Conservation (phyloP, 2,329 filamentous ascomycete species). For the Cadophora sp. region DNA sequence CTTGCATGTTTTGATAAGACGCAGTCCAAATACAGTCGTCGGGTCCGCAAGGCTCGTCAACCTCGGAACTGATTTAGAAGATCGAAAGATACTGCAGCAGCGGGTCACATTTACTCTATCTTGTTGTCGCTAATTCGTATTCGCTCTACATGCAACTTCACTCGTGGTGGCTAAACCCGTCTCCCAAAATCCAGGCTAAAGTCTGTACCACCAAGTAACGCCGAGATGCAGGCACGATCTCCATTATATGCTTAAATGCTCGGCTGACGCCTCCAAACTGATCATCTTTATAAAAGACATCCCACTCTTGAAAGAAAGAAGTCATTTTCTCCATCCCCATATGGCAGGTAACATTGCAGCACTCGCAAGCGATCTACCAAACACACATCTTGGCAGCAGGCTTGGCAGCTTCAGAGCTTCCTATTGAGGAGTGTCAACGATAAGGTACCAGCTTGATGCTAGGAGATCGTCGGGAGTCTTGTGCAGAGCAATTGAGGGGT, state of each 20-base stretch:
- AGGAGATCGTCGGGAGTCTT: slow-evolving; percentile 7
- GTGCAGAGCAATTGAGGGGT: slow-evolving; percentile 7
- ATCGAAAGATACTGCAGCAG: neutral
- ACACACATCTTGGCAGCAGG: slow-evolving; percentile 3
- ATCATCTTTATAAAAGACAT: neutral
- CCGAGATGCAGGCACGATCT: slow-evolving; percentile 8
- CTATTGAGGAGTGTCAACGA: slow-evolving; percentile 5
- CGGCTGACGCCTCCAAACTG: neutral
- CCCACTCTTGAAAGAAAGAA: neutral
- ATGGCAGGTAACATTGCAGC: slow-evolving; percentile 8
- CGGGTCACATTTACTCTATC: neutral
- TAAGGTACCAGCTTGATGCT: slow-evolving; percentile 8
- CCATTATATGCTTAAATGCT: slow-evolving; percentile 3
- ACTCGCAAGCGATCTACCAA: slow-evolving; percentile 2
- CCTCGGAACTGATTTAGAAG: too few species aligned
- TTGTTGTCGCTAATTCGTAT: neutral
- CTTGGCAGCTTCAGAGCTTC: slow-evolving; percentile 14
- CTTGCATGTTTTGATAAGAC: too few species aligned
- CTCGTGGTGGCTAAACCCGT: neutral
- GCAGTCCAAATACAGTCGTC: too few species aligned
- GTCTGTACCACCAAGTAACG: neutral
- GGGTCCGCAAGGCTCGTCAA: too few species aligned
- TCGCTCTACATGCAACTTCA: neutral
- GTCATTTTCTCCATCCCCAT: neutral
- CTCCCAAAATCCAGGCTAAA: neutral